These are phyloP conservation scores for Leucocoprinus sp. DNA, from an alignment of 768 basidiomycete genomes.

Conservation along the genomic window DNA sequence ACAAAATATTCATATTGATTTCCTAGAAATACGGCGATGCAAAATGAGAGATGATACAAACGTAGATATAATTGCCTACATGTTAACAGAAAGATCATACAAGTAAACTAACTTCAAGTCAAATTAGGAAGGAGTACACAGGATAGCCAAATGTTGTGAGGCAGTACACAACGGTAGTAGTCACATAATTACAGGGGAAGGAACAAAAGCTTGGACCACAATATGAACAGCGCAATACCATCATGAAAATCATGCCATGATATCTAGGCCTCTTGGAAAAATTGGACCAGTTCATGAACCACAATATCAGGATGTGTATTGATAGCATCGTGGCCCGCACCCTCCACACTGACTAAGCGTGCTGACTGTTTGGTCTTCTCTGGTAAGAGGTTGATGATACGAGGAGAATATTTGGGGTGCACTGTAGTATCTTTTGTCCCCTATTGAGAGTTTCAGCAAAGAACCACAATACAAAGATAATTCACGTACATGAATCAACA, in stretches of 20 bases:
- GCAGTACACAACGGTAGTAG: neutral
- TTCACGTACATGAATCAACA: constrained; percentile 55
- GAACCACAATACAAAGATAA: constrained; percentile 2
- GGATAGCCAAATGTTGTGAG: neutral
- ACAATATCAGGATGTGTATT: constrained; percentile 33
- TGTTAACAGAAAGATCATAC: constrained; percentile 1
- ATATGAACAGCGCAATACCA: neutral
- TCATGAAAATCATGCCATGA: neutral
- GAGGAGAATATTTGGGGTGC: constrained; percentile 41
- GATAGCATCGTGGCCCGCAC: constrained; percentile 46
- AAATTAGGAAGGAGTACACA: constrained; percentile 1
- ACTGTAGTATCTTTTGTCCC: constrained; percentile 56
- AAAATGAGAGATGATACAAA: too few species aligned
- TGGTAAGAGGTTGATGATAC: constrained; percentile 38
- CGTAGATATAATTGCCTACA: neutral
- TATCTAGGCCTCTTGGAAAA: constrained; percentile 1
- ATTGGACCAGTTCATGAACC: constrained; percentile 15
- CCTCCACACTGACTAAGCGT: constrained; percentile 39
- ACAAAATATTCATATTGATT: too few species aligned
- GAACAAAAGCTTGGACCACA: too few species aligned
- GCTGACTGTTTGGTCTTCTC: constrained; percentile 24
- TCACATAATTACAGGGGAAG: too few species aligned
- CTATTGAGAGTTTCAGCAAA: constrained; percentile 19
- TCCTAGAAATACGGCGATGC: too few species aligned
- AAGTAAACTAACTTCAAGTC: neutral